Conservation (phyloP, 139 green algal species). For the Nannochloris sp. region DNA sequence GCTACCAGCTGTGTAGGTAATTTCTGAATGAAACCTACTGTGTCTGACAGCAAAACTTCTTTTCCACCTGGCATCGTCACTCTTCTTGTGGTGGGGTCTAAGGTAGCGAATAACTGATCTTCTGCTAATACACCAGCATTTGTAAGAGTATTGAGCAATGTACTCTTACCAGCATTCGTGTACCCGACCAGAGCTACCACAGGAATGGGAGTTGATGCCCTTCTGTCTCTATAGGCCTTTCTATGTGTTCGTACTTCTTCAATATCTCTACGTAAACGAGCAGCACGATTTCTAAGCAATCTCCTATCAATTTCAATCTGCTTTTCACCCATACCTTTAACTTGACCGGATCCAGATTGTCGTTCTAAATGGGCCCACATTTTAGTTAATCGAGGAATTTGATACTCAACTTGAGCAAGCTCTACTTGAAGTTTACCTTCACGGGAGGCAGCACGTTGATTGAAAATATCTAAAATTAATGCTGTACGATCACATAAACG, state of each 20-base stretch:
- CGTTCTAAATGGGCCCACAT: slow-evolving; percentile 98
- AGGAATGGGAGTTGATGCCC: slow-evolving; percentile 61
- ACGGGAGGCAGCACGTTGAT: slow-evolving; percentile 76
- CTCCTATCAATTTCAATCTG: slow-evolving; percentile 98
- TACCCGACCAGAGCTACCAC: slow-evolving; percentile 90
- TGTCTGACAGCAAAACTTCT: slow-evolving; percentile 88
- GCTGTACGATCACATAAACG: slow-evolving; percentile 89
- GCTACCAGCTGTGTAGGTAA: slow-evolving; percentile 92
- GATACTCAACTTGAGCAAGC: slow-evolving; percentile 88
- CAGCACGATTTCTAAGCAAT: slow-evolving; percentile 55
- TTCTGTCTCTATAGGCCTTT: slow-evolving; percentile 52
- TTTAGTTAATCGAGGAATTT: slow-evolving; percentile 89
- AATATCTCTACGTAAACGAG: slow-evolving; percentile 50
- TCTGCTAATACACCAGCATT: slow-evolving; percentile 70
- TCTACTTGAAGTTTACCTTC: slow-evolving; percentile 97
- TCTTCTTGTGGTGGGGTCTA: slow-evolving; percentile 92
- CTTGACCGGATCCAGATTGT: slow-evolving; percentile 71
- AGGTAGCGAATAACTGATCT: slow-evolving; percentile 96
- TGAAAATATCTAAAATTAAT: slow-evolving; percentile 98
- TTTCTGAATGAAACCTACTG: slow-evolving; percentile 94
- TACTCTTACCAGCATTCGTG: slow-evolving; percentile 88
- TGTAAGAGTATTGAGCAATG: slow-evolving; percentile 69
- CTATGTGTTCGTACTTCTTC: slow-evolving; percentile 67
- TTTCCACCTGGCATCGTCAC: slow-evolving; percentile 68
- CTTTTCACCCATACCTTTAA: slow-evolving; percentile 93